A percentile compares a stretch with the other conserved stretches of the same genome.
phyloP scores from a whole-genome alignment of 352 stramenopile genomes.

The Globisporangium mamillatum region DNA sequence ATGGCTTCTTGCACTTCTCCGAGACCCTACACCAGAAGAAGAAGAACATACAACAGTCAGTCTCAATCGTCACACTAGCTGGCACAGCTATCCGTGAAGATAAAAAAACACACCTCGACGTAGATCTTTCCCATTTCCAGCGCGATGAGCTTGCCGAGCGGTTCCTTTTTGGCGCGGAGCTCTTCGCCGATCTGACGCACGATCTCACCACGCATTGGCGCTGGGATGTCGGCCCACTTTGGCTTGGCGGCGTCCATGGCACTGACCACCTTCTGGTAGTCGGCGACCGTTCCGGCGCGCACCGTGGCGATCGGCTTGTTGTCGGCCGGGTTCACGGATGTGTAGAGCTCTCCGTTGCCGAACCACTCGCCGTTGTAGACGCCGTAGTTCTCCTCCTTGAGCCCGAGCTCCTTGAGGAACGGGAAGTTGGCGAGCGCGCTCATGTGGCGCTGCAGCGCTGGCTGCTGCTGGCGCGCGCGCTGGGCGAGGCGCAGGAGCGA shows the following conservation, averaged over 20 bases:
- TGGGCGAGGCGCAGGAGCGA: conserved; percentile 16
- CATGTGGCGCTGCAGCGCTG: conserved; percentile 26
- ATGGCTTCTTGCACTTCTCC: conserved; percentile 93
- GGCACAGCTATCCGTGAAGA: not conserved
- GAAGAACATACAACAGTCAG: conserved; percentile 4
- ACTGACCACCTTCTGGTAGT: conserved; percentile 82
- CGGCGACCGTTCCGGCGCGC: conserved; percentile 66
- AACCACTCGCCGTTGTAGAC: conserved; percentile 89
- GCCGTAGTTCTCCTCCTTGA: conserved; percentile 80
- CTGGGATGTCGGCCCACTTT: conserved; percentile 82
- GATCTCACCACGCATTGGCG: conserved; percentile 88
- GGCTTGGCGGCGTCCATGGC: conserved; percentile 85
- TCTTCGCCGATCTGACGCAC: conserved; percentile 91
- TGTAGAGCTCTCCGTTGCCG: conserved; percentile 77
- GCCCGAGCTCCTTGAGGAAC: conserved; percentile 77
- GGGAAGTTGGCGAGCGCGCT: conserved; percentile 57
- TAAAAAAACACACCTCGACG: conserved; percentile 48
- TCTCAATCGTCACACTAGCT: not conserved
- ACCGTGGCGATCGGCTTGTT: conserved; percentile 84
- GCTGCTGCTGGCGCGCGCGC: conserved; percentile 12
- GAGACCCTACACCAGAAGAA: conserved; percentile 51
- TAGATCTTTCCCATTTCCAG: conserved; percentile 95
- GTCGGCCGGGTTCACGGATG: conserved; percentile 81
- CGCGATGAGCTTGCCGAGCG: conserved; percentile 87
- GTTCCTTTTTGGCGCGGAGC: conserved; percentile 87